These are phyloP conservation scores for Epichloe elymi DNA, from an alignment of 2,329 filamentous ascomycete species.

Conservation along the genomic window DNA sequence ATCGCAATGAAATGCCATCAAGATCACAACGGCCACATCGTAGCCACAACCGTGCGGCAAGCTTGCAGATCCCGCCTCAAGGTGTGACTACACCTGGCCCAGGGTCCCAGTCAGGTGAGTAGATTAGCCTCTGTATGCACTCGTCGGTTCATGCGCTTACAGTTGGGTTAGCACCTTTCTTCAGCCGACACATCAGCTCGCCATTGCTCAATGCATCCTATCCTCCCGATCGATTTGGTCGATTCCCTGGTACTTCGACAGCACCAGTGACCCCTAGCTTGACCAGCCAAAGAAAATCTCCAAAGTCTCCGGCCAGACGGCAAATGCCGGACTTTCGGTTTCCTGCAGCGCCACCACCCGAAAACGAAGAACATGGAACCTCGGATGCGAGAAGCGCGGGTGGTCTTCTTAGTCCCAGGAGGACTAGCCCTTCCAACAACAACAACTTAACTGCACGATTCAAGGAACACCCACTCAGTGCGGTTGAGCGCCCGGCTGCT, in stretches of 20 bases:
- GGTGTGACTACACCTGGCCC: conserved; percentile 30
- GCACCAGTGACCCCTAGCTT: conserved; percentile 31
- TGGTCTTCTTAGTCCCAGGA: conserved; percentile 26
- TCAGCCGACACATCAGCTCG: conserved; percentile 32
- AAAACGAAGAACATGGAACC: conserved; percentile 18
- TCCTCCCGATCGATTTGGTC: conserved; percentile 34
- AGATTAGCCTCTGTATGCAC: not conserved
- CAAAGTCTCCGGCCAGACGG: conserved; percentile 14
- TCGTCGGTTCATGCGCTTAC: not conserved
- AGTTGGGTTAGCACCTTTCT: conserved; percentile 17
- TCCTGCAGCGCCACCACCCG: conserved; percentile 32
- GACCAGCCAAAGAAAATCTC: conserved; percentile 23
- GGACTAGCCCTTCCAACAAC: conserved; percentile 18
- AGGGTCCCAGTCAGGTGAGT: conserved; percentile 26
- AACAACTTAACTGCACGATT: conserved; percentile 25
- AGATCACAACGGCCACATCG: conserved; percentile 39
- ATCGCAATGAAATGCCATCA: conserved; percentile 27
- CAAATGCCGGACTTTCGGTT: conserved; percentile 43
- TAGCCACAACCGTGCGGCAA: conserved; percentile 66
- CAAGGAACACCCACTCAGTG: conserved; percentile 33
- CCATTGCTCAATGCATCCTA: conserved; percentile 44
- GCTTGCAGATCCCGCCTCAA: conserved; percentile 52
- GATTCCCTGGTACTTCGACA: conserved; percentile 28
- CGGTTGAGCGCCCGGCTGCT: conserved; percentile 45
- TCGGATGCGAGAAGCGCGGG: conserved; percentile 21